These are phyloP conservation scores for Xylariaceae sp. DNA, from an alignment of 2,329 filamentous ascomycete species.

Conservation along the genomic window DNA sequence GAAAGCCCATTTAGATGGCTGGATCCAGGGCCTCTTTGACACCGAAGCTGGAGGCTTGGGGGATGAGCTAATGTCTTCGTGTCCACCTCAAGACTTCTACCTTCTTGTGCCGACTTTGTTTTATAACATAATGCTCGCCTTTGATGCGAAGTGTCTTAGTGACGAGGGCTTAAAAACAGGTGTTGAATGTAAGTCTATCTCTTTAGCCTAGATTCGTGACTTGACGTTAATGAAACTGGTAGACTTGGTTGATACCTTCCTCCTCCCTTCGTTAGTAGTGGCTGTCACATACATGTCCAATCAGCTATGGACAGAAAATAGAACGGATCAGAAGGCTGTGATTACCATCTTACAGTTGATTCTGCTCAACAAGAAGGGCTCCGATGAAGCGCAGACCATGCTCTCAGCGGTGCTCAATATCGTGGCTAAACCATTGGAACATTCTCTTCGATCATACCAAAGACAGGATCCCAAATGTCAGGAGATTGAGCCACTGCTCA, in stretches of 20 bases:
- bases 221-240: constrained; percentile 29
- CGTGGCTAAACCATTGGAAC: constrained; percentile 72
- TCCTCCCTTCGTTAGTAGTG: constrained; percentile 78
- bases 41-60: constrained; percentile 75
- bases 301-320: constrained; percentile 70
- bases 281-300: constrained; percentile 75
- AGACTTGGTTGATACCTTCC: constrained; percentile 80
- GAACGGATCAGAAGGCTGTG: constrained; percentile 69
- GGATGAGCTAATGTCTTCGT: constrained; percentile 82
- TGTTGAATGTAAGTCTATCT: constrained; percentile 68
- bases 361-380: constrained; percentile 72
- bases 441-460: constrained; percentile 70
- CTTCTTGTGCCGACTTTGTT: constrained; percentile 78
- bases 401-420: constrained; percentile 74
- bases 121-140: constrained; percentile 75
- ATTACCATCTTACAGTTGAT: constrained; percentile 77
- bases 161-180: constrained; percentile 77
- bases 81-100: constrained; percentile 83
- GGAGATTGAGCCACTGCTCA: constrained; percentile 72
- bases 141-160: constrained; percentile 67
- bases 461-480: constrained; percentile 70
- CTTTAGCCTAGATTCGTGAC: not conserved
- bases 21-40: constrained; percentile 80
- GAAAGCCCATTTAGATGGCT: constrained; percentile 70
- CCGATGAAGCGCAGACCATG: constrained; percentile 74